These are phyloP conservation scores for Venustampulla echinocandica DNA, from an alignment of 495 filamentous ascomycete genomes.

Conservation along the genomic window DNA sequence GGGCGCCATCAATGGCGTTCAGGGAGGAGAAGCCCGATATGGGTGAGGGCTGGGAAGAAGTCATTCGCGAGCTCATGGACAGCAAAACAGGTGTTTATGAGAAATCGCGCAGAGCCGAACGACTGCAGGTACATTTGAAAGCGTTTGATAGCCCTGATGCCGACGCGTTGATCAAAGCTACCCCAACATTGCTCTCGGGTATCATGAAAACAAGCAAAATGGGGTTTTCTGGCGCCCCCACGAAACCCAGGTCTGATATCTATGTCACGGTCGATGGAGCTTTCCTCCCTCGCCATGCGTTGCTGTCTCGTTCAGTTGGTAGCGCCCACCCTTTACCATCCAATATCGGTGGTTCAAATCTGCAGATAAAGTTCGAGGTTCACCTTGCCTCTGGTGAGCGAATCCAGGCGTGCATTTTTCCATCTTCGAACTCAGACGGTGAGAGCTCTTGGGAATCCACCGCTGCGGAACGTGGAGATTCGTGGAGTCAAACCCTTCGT, in stretches of 20 bases:
- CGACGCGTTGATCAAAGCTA: constrained; percentile 69
- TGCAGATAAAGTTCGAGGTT: constrained; percentile 87
- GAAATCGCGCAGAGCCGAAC: constrained; percentile 58
- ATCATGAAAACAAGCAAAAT: constrained; percentile 75
- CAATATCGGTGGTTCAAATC: constrained; percentile 54
- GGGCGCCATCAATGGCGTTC: constrained; percentile 49
- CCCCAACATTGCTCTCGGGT: constrained; percentile 78
- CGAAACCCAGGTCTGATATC: constrained; percentile 81
- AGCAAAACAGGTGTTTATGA: constrained; percentile 65
- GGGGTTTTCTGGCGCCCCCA: constrained; percentile 90
- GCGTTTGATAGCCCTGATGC: constrained; percentile 68
- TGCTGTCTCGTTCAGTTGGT: constrained; percentile 70
- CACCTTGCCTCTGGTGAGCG: constrained; percentile 67
- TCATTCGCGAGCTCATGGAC: constrained; percentile 66
- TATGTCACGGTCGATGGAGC: constrained; percentile 80
- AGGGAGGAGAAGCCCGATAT: constrained; percentile 44
- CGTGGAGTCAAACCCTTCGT: constrained; percentile 82
- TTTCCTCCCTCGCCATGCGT: constrained; percentile 61
- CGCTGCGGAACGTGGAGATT: constrained; percentile 63
- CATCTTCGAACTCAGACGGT: constrained; percentile 66
- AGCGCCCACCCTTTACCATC: constrained; percentile 62
- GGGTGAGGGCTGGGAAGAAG: constrained; percentile 62
- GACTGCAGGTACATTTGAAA: constrained; percentile 66
- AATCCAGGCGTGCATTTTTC: constrained; percentile 78
- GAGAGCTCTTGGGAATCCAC: constrained; percentile 82